Conservation (phyloP, 306 rosid genomes). For the Fagus sylvatica region DNA sequence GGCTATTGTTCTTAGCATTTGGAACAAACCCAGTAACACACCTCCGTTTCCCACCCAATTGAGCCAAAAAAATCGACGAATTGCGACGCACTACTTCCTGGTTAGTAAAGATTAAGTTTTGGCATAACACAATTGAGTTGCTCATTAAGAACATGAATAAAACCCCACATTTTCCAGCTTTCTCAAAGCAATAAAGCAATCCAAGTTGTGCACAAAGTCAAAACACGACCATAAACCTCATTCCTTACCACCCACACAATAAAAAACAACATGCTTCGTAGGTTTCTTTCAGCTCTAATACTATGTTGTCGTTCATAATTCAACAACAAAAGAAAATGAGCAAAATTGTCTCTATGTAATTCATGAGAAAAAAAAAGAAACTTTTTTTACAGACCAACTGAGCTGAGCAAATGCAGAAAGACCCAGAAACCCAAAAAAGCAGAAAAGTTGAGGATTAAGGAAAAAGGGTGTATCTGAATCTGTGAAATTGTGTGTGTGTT, state of each 20-base stretch:
- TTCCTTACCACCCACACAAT: background rate
- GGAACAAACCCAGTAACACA: constrained; percentile 40
- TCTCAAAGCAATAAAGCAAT: constrained; percentile 14
- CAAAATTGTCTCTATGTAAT: background rate
- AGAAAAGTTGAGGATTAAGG: background rate
- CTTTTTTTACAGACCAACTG: background rate
- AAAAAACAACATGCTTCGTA: background rate
- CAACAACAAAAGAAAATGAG: background rate
- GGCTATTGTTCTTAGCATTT: constrained; percentile 48
- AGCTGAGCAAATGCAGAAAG: background rate
- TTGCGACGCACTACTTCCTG: constrained; percentile 28
- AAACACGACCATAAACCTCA: background rate
- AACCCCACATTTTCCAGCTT: constrained; percentile 57
- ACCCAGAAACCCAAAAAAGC: background rate
- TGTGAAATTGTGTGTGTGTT: background rate
- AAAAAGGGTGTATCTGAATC: background rate
- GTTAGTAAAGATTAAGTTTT: constrained; percentile 40
- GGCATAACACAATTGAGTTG: constrained; percentile 54
- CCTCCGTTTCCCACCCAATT: constrained; percentile 30
- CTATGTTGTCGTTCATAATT: background rate
- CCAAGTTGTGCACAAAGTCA: background rate
- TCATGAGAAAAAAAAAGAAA: background rate
- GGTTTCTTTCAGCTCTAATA: background rate
- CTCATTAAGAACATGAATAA: constrained; percentile 51
- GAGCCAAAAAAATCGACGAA: constrained; percentile 30